Evolutionary conservation across 177 flowering plant species (phyloP).

Genomic region (Tripterygium wilfordii): DNA sequence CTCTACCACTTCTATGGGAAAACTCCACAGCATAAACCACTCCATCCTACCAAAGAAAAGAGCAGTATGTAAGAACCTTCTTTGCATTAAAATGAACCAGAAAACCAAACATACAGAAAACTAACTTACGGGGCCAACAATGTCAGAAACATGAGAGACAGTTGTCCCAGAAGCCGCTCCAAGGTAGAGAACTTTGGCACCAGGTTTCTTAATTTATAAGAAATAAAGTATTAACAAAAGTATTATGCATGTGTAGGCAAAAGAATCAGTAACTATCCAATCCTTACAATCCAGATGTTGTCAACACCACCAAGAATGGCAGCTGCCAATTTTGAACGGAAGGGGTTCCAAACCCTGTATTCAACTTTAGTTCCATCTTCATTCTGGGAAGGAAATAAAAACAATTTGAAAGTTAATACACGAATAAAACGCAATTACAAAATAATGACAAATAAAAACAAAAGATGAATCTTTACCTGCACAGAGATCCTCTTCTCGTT

Average conservation of each 20-base stretch:
- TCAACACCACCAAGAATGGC: conserved; percentile 95
- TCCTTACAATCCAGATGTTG: conserved; percentile 85
- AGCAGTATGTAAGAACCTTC: background rate
- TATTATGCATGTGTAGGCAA: no score
- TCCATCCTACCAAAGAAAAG: conserved; percentile 43
- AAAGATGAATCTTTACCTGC: conserved; percentile 65
- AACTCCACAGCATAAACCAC: conserved; percentile 94
- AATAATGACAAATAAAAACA: background rate
- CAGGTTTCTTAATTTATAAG: conserved; percentile 50
- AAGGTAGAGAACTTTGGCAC: conserved; percentile 78
- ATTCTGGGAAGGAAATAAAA: conserved; percentile 32
- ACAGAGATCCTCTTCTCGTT: conserved; percentile 88
- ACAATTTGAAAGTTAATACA: background rate
- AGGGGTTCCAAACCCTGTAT: conserved; percentile 95
- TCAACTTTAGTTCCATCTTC: conserved; percentile 90
- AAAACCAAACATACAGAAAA: background rate
- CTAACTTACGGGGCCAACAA: conserved; percentile 94
- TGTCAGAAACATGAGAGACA: conserved; percentile 92
- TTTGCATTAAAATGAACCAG: background rate
- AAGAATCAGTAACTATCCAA: no score
- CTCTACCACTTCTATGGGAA: conserved; percentile 98
- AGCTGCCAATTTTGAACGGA: conserved; percentile 93
- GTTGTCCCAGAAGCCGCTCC: conserved; percentile 99
- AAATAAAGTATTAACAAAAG: background rate
- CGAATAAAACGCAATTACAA: background rate